Conservation (phyloP, 495 filamentous ascomycete genomes). For the Tuber calosporum region DNA sequence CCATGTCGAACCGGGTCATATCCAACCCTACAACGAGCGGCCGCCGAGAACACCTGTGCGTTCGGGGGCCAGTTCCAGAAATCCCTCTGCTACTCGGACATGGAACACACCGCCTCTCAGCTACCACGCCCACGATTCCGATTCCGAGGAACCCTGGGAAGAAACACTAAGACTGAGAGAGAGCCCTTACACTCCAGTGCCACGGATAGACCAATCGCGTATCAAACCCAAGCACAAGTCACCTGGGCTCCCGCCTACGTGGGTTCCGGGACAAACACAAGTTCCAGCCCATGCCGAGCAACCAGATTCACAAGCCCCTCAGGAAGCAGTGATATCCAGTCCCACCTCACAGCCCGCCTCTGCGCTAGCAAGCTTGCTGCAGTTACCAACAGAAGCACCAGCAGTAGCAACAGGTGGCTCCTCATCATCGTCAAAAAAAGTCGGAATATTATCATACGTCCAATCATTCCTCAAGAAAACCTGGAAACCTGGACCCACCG, state of each 20-base stretch:
- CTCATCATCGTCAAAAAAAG: neutral
- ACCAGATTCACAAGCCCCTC: conserved; percentile 21
- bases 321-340: neutral
- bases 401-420: neutral
- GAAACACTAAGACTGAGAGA: conserved; percentile 4
- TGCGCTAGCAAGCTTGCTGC: neutral
- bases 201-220: conserved; percentile 17
- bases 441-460: neutral
- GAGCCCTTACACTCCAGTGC: conserved; percentile 11
- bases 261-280: conserved; percentile 25
- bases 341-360: neutral
- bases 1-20: neutral
- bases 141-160: conserved; percentile 19
- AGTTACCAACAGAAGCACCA: neutral
- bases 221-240: conserved; percentile 34
- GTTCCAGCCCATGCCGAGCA: conserved; percentile 17
- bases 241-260: conserved; percentile 17
- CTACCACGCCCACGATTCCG: conserved; percentile 23
- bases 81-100: neutral
- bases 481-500: neutral
- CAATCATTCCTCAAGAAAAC: neutral
- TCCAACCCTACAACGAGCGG: neutral
- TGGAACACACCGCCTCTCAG: neutral
- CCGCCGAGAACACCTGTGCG: neutral
- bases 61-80: neutral